phyloP scores from a whole-genome alignment of 1,139 yeast species.

The Kodamaea fungicola region DNA sequence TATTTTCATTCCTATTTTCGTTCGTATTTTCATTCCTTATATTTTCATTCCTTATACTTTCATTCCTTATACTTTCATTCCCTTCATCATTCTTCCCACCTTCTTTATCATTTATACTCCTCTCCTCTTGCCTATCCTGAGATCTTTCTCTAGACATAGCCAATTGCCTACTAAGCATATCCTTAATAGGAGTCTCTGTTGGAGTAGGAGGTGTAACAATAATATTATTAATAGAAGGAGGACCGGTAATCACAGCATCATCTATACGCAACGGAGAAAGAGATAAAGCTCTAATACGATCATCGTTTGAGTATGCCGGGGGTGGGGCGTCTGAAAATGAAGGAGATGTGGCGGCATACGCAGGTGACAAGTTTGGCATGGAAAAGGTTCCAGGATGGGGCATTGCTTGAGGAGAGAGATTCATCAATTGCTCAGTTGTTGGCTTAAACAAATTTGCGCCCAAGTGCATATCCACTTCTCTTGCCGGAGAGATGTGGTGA shows the following conservation, averaged over 20 bases:
- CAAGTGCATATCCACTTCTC: conserved; percentile 44
- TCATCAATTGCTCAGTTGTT: conserved; percentile 16
- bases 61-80: no score
- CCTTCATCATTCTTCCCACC: no score
- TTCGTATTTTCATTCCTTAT: no score
- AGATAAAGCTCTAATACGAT: conserved; percentile 11
- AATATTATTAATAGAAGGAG: conserved; percentile 3
- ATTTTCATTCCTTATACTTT: no score
- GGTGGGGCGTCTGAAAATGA: conserved; percentile 18
- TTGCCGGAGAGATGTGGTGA: conserved; percentile 33
- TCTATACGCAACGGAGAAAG: conserved; percentile 33
- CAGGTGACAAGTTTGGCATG: conserved; percentile 46
- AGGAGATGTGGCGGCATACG: conserved; percentile 30
- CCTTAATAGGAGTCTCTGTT: conserved; percentile 13
- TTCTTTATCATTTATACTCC: no score
- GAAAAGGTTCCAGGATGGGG: conserved; percentile 45
- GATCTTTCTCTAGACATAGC: not conserved
- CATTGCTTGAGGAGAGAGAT: conserved; percentile 56
- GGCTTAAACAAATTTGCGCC: conserved; percentile 66
- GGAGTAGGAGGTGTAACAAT: conserved; percentile 10
- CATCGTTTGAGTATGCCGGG: conserved; percentile 39
- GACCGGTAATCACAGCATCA: conserved; percentile 7
- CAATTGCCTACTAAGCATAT: conserved; percentile 10
- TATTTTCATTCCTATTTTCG: no score
- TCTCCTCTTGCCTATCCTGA: not conserved